Conservation (phyloP, 2,329 filamentous ascomycete species). For the Aspergillus sp. region DNA sequence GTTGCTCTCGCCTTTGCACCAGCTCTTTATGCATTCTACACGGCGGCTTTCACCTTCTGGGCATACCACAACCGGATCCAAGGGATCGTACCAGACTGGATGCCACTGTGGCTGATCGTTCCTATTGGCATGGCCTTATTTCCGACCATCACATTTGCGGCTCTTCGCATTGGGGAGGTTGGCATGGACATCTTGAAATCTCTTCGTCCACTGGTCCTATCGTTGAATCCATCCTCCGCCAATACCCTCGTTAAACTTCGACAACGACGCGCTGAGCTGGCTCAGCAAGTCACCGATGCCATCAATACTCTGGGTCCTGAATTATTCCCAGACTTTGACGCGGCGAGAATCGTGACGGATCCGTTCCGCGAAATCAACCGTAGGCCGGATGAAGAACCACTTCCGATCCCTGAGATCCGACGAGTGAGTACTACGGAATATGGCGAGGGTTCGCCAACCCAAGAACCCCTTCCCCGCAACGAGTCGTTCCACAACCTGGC, state of each 20-base stretch:
- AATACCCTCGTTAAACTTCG: slow-evolving; percentile 82
- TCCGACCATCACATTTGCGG: slow-evolving; percentile 85
- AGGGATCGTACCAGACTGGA: slow-evolving; percentile 75
- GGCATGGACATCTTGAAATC: slow-evolving; percentile 99
- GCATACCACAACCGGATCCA: slow-evolving; percentile 78
- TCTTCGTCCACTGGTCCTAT: slow-evolving; percentile 79
- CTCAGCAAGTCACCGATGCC: slow-evolving; percentile 78
- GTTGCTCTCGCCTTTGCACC: slow-evolving; percentile 84
- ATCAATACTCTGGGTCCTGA: slow-evolving; percentile 96
- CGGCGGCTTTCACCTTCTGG: slow-evolving; percentile 70
- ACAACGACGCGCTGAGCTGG: slow-evolving; percentile 69
- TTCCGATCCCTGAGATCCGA: slow-evolving; percentile 23
- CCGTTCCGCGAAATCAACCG: slow-evolving; percentile 42
- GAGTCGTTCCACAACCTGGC: slow-evolving; percentile 93
- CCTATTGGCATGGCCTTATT: slow-evolving; percentile 76
- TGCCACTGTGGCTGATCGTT: slow-evolving; percentile 77
- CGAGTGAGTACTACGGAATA: slow-evolving; percentile 22
- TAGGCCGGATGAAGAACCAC: slow-evolving; percentile 16
- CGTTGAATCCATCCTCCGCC: slow-evolving; percentile 77
- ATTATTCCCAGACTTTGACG: slow-evolving; percentile 94
- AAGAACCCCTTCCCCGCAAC: slow-evolving; percentile 70
- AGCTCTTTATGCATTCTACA: slow-evolving; percentile 78
- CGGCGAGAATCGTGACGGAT: slow-evolving; percentile 64
- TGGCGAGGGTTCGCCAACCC: slow-evolving; percentile 24
- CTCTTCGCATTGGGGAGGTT: slow-evolving; percentile 92